phyloP scores from a whole-genome alignment of 1,139 yeast species.

The Scheffersomyces segobiensis region DNA sequence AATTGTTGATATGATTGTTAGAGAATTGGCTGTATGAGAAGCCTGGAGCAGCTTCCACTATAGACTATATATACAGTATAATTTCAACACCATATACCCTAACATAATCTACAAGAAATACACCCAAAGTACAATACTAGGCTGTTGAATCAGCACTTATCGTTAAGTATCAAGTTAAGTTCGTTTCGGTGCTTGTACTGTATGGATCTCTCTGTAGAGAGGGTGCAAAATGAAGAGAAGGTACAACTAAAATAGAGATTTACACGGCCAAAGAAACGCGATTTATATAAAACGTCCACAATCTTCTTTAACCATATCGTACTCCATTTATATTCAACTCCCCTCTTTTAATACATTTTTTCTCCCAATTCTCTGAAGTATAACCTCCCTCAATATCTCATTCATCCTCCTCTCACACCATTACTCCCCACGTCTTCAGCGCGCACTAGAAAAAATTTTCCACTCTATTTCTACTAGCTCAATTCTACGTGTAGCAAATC shows the following conservation, averaged over 20 bases:
- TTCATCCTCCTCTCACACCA: background rate
- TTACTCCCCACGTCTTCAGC: background rate
- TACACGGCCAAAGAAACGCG: too few species aligned
- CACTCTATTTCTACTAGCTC: background rate
- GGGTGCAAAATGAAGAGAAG: too few species aligned
- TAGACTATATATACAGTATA: background rate
- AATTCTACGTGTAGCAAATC: background rate
- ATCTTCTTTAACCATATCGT: background rate
- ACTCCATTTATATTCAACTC: background rate
- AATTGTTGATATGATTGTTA: background rate
- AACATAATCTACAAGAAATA: background rate
- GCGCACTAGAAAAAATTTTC: background rate
- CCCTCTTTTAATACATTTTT: too few species aligned
- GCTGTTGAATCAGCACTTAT: background rate
- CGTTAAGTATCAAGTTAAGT: too few species aligned
- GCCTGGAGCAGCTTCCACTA: background rate
- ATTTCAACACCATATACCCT: background rate
- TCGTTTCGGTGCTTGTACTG: too few species aligned
- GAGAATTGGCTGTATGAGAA: background rate
- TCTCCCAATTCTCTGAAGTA: background rate
- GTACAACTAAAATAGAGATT: too few species aligned
- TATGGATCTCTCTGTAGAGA: too few species aligned
- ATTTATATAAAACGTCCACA: too few species aligned
- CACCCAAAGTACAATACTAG: background rate
- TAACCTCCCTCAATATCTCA: constrained; percentile 14